Evolutionary conservation across 768 basidiomycete species (phyloP), one percentile per base, ranked within the genome.

Genomic region (Gyrodon lividus): DNA sequence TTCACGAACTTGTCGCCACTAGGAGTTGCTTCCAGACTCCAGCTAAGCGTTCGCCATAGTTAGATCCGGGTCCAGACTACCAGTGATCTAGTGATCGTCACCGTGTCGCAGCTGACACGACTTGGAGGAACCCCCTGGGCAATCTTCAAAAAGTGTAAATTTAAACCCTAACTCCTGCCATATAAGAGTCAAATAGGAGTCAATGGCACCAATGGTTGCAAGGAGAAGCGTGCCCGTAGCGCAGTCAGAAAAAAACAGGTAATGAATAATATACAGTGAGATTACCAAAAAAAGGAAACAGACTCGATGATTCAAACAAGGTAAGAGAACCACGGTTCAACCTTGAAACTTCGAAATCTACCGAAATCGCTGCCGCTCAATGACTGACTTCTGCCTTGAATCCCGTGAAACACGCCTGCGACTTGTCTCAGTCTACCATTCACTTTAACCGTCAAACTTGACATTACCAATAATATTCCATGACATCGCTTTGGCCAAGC

Each of bases 401-500:
- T 83, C 81, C 55, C 81, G 66, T 17, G 87, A 88, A 8, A 96
- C 88, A 37, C 93, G 87, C 92, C 93, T 94, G 63, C 19, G n/a
- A 22, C 14, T 16, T 14, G 19, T 19, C 13, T 35, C 20, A 31
- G 19, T 6, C 28, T 42, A 10, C 17, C 24, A 45, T 17, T 10
- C 47, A 10, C 9, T 19, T 19, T 34, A 35, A 26, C n/a, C n/a
- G 22, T 50, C 13, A 34, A 24, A 50, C 5, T 14, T 44, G 20
- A 9, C 24, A 14, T 61, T 56, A 91, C 93, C 93, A 97, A 66
- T 92, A 98, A 63, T 93, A 86, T 59, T 97, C 92, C 81, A 98
- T 88, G n/a, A 92, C 90, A 57, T 92, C 86, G 55, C 81, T 81
- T 55, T 93, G 89, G 1, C 95, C 94, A 23, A 98, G 79, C 62